Base-by-base conservation (phyloP, 2,329 filamentous ascomycete species). In the Pestalotiopsis sp. region DNA sequence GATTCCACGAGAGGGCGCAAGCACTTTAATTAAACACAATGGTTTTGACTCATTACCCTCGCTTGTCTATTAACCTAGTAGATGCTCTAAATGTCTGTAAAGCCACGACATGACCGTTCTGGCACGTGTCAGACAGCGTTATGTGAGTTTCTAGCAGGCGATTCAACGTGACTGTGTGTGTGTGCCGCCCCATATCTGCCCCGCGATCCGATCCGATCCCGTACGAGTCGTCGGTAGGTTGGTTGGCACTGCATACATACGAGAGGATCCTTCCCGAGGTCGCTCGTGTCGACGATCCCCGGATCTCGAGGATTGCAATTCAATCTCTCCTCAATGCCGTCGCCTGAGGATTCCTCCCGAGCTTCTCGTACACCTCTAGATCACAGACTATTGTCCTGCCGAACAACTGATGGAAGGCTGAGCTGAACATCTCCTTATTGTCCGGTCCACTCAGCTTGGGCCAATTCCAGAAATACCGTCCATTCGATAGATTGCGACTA, bases 401-500 rank as follows among this genome's bases (percentile, higher is more conserved):
- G 24, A 59, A 35, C 56, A 59, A 55, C 56, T 59, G 30, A 38
- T 59, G 30, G 56, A 59, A 59, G 56, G 14, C 56, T 59, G 56
- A 38, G 24, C 44, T 52, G 44, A 52, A 52, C 20, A 52, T 52
- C 44, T 52, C 44, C 44, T 52, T 52, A 26, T 22, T 38, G 38
- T 38, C 38, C n/a, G 59, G 35, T 62, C 59, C 59, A 62, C 59
- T 26, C 20, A n/a, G 30, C 44, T 48, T 65, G 14, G 39, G 14
- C 20, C 44, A n/a, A 20, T 52, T 55, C 6, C 60, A 63, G 38
- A 26, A 13, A 38, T 62, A 56, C 40, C 40, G 62, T 39, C 59
- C 57, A 52, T 48, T 48, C 66, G 38, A 40, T 44, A 65, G 39
- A 55, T 65, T 65, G 48, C 64, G 14, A 48, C 24, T 58, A 59